Percentiles rank a stretch among this genome's conserved stretches.
Evolutionary conservation across 148 eudicot species (phyloP).

Genomic region (Diospyros lotus): DNA sequence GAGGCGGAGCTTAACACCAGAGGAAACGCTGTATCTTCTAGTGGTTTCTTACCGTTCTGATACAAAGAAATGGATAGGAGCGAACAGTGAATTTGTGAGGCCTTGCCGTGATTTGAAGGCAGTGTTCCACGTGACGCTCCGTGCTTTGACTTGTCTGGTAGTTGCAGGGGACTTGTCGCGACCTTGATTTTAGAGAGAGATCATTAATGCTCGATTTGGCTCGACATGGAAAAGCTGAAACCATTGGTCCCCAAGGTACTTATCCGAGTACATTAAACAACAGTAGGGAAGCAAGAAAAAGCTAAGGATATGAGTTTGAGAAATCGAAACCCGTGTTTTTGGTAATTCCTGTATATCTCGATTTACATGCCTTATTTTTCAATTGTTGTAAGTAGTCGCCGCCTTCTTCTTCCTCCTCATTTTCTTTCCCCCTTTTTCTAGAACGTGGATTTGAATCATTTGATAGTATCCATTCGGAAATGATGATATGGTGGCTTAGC

Average conservation of each 20-base stretch:
- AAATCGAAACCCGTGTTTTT: too few species aligned
- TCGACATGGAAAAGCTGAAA: background rate
- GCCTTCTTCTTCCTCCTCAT: too few species aligned
- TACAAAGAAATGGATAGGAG: background rate
- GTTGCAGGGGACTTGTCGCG: background rate
- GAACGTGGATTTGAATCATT: too few species aligned
- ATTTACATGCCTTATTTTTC: too few species aligned
- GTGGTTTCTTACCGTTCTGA: conserved; percentile 9
- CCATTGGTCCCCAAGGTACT: background rate
- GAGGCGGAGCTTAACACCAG: conserved; percentile 1
- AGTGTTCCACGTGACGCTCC: background rate
- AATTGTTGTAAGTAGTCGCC: too few species aligned
- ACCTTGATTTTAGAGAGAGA: background rate
- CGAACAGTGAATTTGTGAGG: background rate
- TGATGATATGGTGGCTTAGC: too few species aligned
- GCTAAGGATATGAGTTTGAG: too few species aligned
- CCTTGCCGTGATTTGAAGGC: background rate
- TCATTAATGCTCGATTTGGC: background rate
- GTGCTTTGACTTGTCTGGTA: background rate
- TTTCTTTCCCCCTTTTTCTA: too few species aligned
- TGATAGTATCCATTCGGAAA: too few species aligned
- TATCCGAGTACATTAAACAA: background rate
- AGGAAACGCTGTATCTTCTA: background rate
- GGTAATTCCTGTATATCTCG: too few species aligned
- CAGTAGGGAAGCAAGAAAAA: too few species aligned